Percentiles rank a stretch among this genome's conserved stretches.
These are phyloP conservation scores for Trichosporon asahii DNA, from an alignment of 1,284 basidiomycete genomes.

Conservation along the genomic window DNA sequence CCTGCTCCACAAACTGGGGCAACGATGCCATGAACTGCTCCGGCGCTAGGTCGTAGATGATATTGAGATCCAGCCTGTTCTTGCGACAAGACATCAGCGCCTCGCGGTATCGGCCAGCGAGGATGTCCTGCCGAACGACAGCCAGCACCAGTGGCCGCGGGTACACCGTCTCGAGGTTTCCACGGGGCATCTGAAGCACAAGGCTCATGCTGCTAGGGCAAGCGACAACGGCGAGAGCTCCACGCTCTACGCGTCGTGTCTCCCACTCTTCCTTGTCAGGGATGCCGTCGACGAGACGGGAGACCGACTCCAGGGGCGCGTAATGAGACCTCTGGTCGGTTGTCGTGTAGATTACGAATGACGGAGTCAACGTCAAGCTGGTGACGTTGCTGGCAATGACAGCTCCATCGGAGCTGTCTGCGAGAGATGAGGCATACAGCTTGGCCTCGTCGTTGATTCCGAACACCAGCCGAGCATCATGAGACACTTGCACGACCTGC, in stretches of 20 bases:
- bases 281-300: constrained; percentile 35
- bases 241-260: constrained; percentile 75
- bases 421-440: constrained; percentile 56
- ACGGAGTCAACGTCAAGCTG: constrained; percentile 75
- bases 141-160: constrained; percentile 87
- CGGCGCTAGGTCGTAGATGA: constrained; percentile 76
- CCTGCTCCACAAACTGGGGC: constrained; percentile 71
- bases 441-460: constrained; percentile 67
- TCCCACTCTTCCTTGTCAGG: constrained; percentile 58
- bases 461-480: constrained; percentile 56
- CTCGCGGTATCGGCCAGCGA: constrained; percentile 62
- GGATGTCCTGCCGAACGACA: constrained; percentile 68
- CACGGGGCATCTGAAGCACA: constrained; percentile 95
- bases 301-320: constrained; percentile 57
- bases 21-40: constrained; percentile 65
- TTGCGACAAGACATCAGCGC: constrained; percentile 89
- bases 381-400: constrained; percentile 62
- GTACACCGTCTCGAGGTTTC: constrained; percentile 92
- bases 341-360: constrained; percentile 83
- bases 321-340: constrained; percentile 78
- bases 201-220: constrained; percentile 83
- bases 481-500: constrained; percentile 28
- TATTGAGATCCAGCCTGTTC: constrained; percentile 86
- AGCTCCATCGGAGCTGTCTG: constrained; percentile 43
- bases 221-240: constrained; percentile 76